phyloP scores from a whole-genome alignment of 164 flowering plant genomes.

The Aristolochia californica region DNA sequence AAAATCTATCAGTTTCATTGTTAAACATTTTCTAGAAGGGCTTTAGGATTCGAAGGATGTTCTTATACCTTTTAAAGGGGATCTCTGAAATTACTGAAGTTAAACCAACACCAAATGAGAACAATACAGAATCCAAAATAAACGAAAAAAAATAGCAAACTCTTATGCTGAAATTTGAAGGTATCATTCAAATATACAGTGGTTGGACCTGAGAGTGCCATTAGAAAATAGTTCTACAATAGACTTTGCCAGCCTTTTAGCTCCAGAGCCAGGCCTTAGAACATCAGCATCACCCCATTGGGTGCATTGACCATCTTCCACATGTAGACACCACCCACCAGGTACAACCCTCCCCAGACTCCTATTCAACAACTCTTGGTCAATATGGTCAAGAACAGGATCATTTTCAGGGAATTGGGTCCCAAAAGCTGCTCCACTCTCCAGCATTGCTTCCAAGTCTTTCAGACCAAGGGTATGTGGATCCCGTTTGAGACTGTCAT shows the following conservation, averaged over 20 bases:
- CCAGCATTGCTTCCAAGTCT: conserved; percentile 44
- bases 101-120: too few species aligned
- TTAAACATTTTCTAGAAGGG: too few species aligned
- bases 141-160: conserved; percentile 5
- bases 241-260: conserved; percentile 53
- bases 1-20: too few species aligned
- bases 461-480: conserved; percentile 29
- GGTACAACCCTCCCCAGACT: conserved; percentile 42
- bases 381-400: conserved; percentile 68
- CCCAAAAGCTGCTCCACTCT: conserved; percentile 83
- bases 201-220: conserved; percentile 30
- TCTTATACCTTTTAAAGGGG: too few species aligned
- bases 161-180: not conserved
- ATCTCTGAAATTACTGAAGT: too few species aligned
- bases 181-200: conserved; percentile 42
- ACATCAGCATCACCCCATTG: conserved; percentile 75
- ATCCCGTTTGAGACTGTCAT: conserved; percentile 20
- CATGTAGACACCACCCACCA: conserved; percentile 98
- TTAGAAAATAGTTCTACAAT: conserved; percentile 44
- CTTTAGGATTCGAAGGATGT: too few species aligned
- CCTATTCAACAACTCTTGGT: conserved; percentile 47
- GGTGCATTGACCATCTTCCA: conserved; percentile 32
- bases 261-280: conserved; percentile 75
- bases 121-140: not conserved
- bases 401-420: conserved; percentile 35